Base-by-base conservation (phyloP, 73 alveolate genomes). In the Tetrahymena borealis region DNA sequence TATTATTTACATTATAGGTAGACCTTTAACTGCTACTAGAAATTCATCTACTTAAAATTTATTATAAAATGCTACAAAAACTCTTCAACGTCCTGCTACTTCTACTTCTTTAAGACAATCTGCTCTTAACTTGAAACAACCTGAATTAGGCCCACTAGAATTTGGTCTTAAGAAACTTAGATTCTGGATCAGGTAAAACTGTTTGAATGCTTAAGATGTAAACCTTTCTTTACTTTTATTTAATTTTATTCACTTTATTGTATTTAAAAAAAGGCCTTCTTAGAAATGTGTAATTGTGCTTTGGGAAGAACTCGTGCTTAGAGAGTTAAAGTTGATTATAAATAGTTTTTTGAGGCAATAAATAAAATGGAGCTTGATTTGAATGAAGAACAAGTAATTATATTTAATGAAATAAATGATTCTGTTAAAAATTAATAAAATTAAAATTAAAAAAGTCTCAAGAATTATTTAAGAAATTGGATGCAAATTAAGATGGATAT, bases 401-500 rank as follows among this genome's bases (percentile, higher is more conserved):
- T 6, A 60, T 15, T 4, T 7, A 40, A 40, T 8, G 10, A 60
- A 60, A 20, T 60, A 60, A 60, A 60, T 60, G 94, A 37, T 2
- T 16, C 24, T n/a, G 40, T 32, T 77, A 13, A 38, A 28, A 60
- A 40, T 40, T 2, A 4, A 40, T 18, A 18, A 18, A 18, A 18
- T 41, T 18, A 41, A 41, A 41, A 41, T 12, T 41, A 18, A 60
- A 60, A 20, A 20, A 60, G 85, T 24, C 1, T 16, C 28, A 60
- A 60, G 96, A 92, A 38, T 31, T 95, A 37, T 92, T 93, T 40
- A 35, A 93, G 32, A 33, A 91, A 39, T 90, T 95, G 11, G 97
- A 95, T 43, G 94, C 93, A 35, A 94, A 94, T 79, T 32, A 92
- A 78, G 97, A 94, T 92, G 97, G 97, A 94, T 90, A 79, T 79